phyloP scores from a whole-genome alignment of 495 filamentous ascomycete genomes.

The Penicillium lividum region DNA sequence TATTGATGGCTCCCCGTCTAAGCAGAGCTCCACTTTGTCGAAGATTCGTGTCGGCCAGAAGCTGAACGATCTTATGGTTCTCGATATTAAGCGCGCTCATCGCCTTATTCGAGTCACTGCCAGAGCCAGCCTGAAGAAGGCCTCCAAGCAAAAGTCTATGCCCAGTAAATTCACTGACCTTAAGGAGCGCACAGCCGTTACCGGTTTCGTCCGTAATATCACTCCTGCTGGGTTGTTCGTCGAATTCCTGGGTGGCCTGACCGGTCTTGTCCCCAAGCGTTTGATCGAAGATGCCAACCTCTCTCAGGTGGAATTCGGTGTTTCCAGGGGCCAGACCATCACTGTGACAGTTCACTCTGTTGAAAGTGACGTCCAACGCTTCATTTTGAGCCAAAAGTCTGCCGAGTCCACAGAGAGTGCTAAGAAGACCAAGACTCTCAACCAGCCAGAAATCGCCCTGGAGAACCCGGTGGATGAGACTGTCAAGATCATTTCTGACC shows the following conservation, averaged over 20 bases:
- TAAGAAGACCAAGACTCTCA: constrained; percentile 33
- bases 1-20: constrained; percentile 74
- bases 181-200: constrained; percentile 63
- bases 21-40: constrained; percentile 71
- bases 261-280: constrained; percentile 74
- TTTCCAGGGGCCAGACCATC: constrained; percentile 71
- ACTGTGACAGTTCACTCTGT: constrained; percentile 67
- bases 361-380: constrained; percentile 58
- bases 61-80: constrained; percentile 76
- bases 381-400: constrained; percentile 63
- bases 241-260: constrained; percentile 75
- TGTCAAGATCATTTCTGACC: constrained; percentile 65
- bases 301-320: constrained; percentile 70
- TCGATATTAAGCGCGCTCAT: constrained; percentile 74
- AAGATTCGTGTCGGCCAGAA: constrained; percentile 79
- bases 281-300: constrained; percentile 68
- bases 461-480: constrained; percentile 69
- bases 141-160: constrained; percentile 63
- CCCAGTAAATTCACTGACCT: constrained; percentile 68
- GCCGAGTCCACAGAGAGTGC: constrained; percentile 32
- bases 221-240: constrained; percentile 77
- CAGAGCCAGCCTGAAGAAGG: constrained; percentile 80
- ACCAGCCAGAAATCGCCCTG: constrained; percentile 42
- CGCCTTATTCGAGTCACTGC: constrained; percentile 71
- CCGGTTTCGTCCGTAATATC: constrained; percentile 84